These are phyloP conservation scores for Metschnikowia lachancei DNA, from an alignment of 805 yeast species.

Conservation along the genomic window DNA sequence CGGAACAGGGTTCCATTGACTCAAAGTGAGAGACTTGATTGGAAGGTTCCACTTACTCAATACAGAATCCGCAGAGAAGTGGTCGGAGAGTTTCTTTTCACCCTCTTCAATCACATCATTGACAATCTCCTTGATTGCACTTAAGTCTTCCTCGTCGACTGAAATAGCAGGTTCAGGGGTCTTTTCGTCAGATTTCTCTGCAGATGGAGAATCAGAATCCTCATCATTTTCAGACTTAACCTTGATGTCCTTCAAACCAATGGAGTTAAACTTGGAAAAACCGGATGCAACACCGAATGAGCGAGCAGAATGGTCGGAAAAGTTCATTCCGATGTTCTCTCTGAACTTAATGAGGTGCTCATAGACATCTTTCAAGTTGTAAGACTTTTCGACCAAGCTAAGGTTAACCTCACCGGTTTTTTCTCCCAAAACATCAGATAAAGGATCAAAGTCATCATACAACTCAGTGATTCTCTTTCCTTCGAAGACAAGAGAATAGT, in stretches of 20 bases:
- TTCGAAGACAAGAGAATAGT: constrained; percentile 47
- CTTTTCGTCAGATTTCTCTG: constrained; percentile 13
- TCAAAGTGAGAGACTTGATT: constrained; percentile 53
- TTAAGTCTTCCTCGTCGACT: constrained; percentile 32
- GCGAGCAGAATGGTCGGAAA: constrained; percentile 42
- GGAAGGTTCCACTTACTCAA: constrained; percentile 42
- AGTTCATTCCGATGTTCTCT: constrained; percentile 54
- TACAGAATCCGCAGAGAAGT: constrained; percentile 30
- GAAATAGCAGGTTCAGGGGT: constrained; percentile 10
- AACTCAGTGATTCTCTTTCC: constrained; percentile 31
- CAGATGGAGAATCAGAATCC: constrained; percentile 3
- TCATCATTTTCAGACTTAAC: constrained; percentile 4
- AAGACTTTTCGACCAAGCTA: constrained; percentile 50
- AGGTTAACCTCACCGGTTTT: constrained; percentile 36
- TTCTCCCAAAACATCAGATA: constrained; percentile 23
- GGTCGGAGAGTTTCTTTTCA: constrained; percentile 5
- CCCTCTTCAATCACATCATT: constrained; percentile 8
- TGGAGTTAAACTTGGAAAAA: constrained; percentile 43
- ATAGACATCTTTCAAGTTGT: constrained; percentile 57
- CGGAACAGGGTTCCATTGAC: constrained; percentile 88
- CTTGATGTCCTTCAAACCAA: constrained; percentile 38
- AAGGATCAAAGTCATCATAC: constrained; percentile 30
- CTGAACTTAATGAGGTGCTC: constrained; percentile 64
- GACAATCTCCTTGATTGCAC: constrained; percentile 17
- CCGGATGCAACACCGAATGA: constrained; percentile 48